A percentile compares a stretch with the other conserved stretches of the same genome.
Conservation (phyloP, 2,329 filamentous ascomycete species). For the Epichloe sp. region DNA sequence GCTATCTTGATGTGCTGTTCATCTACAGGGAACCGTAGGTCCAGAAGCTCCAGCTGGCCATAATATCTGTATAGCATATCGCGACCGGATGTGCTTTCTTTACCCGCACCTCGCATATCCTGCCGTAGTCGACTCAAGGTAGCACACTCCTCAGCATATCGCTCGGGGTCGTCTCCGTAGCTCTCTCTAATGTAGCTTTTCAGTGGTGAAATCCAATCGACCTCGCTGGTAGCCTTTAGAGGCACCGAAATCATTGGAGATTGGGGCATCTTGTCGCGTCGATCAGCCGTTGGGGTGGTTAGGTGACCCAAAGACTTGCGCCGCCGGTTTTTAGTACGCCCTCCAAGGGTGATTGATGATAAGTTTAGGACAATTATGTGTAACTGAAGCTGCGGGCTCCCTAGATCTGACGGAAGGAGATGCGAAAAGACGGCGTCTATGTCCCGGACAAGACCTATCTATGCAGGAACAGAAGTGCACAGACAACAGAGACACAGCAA, state of each 20-base stretch:
- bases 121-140: constrained; percentile 90
- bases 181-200: constrained; percentile 88
- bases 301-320: background rate
- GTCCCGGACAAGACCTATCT: background rate
- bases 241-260: constrained; percentile 92
- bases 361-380: background rate
- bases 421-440: no score
- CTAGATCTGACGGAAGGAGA: background rate
- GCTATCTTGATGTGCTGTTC: constrained; percentile 99
- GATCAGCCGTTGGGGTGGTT: background rate
- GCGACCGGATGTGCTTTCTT: constrained; percentile 85
- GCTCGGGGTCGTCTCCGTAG: constrained; percentile 92
- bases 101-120: constrained; percentile 95
- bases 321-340: background rate
- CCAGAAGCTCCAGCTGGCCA: constrained; percentile 86
- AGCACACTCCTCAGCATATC: constrained; percentile 88
- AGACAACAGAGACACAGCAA: background rate
- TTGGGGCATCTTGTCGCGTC: constrained; percentile 52
- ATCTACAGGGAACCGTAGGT: constrained; percentile 90
- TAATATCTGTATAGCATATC: constrained; percentile 96
- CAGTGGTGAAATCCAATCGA: constrained; percentile 89
- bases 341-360: background rate
- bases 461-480: background rate
- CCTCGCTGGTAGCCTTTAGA: constrained; percentile 89
- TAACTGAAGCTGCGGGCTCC: background rate